phyloP scores from a whole-genome alignment of 192 early-diverging fungal species.

The Entrophospora sp. region DNA sequence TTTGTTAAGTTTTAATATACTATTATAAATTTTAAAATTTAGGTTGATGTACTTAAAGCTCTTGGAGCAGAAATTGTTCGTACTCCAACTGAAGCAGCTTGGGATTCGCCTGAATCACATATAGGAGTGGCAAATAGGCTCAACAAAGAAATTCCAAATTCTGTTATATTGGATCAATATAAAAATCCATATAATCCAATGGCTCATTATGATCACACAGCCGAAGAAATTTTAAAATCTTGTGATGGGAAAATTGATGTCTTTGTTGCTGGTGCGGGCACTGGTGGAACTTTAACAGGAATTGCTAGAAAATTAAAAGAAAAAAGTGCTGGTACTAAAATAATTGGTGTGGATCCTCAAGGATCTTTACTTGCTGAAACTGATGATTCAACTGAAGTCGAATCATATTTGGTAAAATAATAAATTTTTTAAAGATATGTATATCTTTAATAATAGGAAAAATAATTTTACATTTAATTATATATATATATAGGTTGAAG shows the following conservation, averaged over 20 bases:
- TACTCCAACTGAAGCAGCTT: conserved; percentile 98
- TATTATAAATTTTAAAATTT: background rate
- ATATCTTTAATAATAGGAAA: background rate
- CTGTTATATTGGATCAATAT: conserved; percentile 97
- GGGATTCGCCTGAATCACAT: conserved; percentile 97
- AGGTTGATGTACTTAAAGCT: conserved; percentile 92
- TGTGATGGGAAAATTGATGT: conserved; percentile 91
- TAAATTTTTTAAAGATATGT: background rate
- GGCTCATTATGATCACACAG: conserved; percentile 91
- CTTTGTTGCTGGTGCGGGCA: conserved; percentile 92
- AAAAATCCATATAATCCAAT: conserved; percentile 94
- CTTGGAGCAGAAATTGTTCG: conserved; percentile 96
- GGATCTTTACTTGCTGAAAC: conserved; percentile 92
- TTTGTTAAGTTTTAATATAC: background rate
- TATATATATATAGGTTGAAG: conserved; percentile 86
- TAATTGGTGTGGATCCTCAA: conserved; percentile 91
- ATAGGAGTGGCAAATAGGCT: conserved; percentile 93
- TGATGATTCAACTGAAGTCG: conserved; percentile 26
- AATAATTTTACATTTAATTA: background rate
- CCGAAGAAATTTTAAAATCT: conserved; percentile 71
- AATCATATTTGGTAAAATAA: background rate
- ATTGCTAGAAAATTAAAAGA: conserved; percentile 95
- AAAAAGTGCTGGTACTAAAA: conserved; percentile 71
- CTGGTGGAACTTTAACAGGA: conserved; percentile 96
- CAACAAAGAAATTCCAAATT: conserved; percentile 91